Conservation (phyloP, 805 yeast species). For the Jamesozyma piceae region DNA sequence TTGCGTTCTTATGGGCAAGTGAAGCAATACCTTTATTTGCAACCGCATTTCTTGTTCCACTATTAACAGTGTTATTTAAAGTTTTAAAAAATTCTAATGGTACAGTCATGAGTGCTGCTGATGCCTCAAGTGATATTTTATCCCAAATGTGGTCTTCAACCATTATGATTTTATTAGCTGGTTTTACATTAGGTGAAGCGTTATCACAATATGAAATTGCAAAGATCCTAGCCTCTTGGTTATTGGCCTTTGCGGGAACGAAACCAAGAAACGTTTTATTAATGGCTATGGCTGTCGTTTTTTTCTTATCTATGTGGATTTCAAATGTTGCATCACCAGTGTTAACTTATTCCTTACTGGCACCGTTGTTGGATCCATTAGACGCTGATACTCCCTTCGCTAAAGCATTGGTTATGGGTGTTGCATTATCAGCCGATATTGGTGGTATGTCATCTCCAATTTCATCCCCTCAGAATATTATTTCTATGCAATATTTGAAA, state of each 20-base stretch:
- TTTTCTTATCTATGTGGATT: conserved; percentile 88
- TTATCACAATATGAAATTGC: conserved; percentile 85
- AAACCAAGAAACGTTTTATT: conserved; percentile 70
- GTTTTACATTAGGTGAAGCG: conserved; percentile 90
- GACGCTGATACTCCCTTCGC: conserved; percentile 72
- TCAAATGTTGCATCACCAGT: conserved; percentile 97
- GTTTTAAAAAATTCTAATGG: conserved; percentile 50
- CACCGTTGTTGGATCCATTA: conserved; percentile 72
- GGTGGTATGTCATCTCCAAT: conserved; percentile 98
- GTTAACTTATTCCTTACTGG: conserved; percentile 75
- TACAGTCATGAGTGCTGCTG: conserved; percentile 51
- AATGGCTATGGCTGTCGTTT: conserved; percentile 75
- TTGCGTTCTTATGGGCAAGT: conserved; percentile 84
- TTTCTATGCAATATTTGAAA: conserved; percentile 74
- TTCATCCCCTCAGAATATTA: conserved; percentile 90
- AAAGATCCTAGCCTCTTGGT: conserved; percentile 76
- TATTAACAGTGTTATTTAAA: conserved; percentile 61
- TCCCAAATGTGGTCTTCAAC: conserved; percentile 92
- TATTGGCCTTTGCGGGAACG: conserved; percentile 71
- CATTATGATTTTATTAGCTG: conserved; percentile 81
- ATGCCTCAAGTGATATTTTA: conserved; percentile 61
- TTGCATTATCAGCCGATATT: conserved; percentile 83
- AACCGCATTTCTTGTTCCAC: conserved; percentile 77
- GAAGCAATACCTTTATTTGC: conserved; percentile 89
- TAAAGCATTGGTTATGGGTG: conserved; percentile 77